A percentile compares a stretch with the other conserved stretches of the same genome.
Conservation (phyloP, 805 yeast genomes). For the Saccharomycopsis fibuligera region DNA sequence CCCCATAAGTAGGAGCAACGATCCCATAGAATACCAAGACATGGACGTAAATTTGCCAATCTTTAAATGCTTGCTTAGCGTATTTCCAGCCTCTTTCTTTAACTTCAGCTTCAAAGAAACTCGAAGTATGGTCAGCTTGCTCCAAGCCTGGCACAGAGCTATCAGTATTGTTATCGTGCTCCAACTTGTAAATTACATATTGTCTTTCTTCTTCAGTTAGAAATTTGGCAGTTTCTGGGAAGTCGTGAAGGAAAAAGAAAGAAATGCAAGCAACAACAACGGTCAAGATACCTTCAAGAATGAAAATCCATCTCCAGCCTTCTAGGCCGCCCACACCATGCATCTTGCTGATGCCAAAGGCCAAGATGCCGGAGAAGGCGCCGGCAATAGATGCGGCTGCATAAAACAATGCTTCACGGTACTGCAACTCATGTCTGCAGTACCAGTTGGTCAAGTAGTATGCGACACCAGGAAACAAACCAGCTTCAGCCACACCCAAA, state of each 20-base stretch:
- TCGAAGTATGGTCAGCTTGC: slow-evolving; percentile 13
- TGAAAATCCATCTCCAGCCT: slow-evolving; percentile 41
- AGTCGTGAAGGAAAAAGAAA: slow-evolving; percentile 33
- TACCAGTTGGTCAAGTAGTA: slow-evolving; percentile 35
- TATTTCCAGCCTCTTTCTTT: slow-evolving; percentile 13
- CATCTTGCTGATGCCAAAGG: slow-evolving; percentile 33
- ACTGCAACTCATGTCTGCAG: slow-evolving; percentile 32
- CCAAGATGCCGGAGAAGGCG: slow-evolving; percentile 39
- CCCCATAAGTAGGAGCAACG: slow-evolving; percentile 31
- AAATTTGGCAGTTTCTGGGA: slow-evolving; percentile 41
- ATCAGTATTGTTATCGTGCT: slow-evolving; percentile 18
- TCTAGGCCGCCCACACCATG: slow-evolving; percentile 31
- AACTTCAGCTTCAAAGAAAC: slow-evolving; percentile 18
- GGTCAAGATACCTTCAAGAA: slow-evolving; percentile 37
- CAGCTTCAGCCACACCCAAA: slow-evolving; percentile 37
- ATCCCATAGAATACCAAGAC: slow-evolving; percentile 28
- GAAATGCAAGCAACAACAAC: slow-evolving; percentile 35
- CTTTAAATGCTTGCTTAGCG: slow-evolving; percentile 24
- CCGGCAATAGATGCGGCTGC: slow-evolving; percentile 33
- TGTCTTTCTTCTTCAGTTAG: slow-evolving; percentile 33
- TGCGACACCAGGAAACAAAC: slow-evolving; percentile 36
- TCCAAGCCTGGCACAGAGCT: slow-evolving; percentile 17
- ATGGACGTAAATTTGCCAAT: slow-evolving; percentile 30
- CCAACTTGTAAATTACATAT: slow-evolving; percentile 18
- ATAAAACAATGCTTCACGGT: slow-evolving; percentile 34